Conservation (phyloP, 1,284 basidiomycete genomes). For the Ustanciosporium gigantosporum region DNA sequence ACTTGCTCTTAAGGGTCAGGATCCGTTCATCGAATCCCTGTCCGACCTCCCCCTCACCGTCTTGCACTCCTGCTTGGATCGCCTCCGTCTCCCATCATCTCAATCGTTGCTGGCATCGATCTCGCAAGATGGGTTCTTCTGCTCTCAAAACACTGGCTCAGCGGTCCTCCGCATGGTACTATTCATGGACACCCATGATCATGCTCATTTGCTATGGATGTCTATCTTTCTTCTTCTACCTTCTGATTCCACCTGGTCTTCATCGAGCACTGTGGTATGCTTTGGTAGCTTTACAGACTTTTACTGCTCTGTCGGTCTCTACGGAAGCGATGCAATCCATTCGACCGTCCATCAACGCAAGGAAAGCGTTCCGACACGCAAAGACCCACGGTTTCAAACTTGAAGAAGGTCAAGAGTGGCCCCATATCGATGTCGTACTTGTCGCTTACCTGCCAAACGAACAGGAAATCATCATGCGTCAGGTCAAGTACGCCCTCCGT, state of each 20-base stretch:
- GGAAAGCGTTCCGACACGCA: constrained; percentile 41
- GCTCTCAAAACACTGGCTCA: no score
- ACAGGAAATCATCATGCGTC: constrained; percentile 50
- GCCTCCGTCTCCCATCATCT: no score
- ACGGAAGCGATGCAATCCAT: constrained; percentile 48
- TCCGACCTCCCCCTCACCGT: no score
- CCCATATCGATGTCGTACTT: constrained; percentile 47
- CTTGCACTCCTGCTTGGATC: no score
- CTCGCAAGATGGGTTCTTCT: no score
- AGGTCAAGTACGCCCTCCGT: constrained; percentile 46
- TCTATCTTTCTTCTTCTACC: constrained; percentile 44
- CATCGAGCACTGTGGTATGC: constrained; percentile 46
- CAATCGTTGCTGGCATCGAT: no score
- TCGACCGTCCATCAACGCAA: constrained; percentile 43
- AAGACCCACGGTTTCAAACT: constrained; percentile 38
- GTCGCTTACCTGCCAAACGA: constrained; percentile 54
- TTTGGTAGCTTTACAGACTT: constrained; percentile 40
- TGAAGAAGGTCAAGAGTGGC: constrained; percentile 44
- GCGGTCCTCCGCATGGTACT: no score
- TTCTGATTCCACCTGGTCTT: constrained; percentile 33
- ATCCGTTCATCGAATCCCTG: no score
- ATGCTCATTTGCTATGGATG: constrained; percentile 40
- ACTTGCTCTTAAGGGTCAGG: no score
- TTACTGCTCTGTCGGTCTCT: constrained; percentile 44
- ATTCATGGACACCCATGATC: constrained; percentile 49